These are phyloP conservation scores for Cladosporium oxysporum DNA, from an alignment of 2,329 filamentous ascomycete genomes.

Conservation along the genomic window DNA sequence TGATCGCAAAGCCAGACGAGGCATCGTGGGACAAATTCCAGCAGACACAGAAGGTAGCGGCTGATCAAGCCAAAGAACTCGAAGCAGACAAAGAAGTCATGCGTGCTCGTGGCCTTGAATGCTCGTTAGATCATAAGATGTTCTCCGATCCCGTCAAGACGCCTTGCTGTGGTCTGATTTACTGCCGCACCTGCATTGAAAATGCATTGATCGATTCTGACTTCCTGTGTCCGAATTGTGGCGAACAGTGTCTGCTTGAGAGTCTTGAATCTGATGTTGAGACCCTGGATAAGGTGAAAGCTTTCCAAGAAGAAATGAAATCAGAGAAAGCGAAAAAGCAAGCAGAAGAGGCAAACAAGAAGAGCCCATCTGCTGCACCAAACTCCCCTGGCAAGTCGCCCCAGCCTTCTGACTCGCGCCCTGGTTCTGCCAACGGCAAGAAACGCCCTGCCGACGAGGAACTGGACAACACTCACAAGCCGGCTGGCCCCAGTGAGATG, in stretches of 20 bases:
- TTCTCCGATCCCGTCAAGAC: conserved; percentile 99
- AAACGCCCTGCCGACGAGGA: conserved; percentile 82
- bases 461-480: conserved; percentile 46
- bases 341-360: conserved; percentile 12
- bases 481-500: conserved; percentile 50
- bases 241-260: conserved; percentile 89
- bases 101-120: conserved; percentile 84
- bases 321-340: conserved; percentile 33
- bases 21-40: conserved; percentile 96
- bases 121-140: conserved; percentile 94
- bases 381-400: conserved; percentile 27
- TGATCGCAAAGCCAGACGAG: conserved; percentile 93
- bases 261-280: conserved; percentile 83
- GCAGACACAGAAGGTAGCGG: conserved; percentile 85
- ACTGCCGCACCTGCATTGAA: conserved; percentile 99
- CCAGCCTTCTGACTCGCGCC: conserved; percentile 28
- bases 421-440: conserved; percentile 54
- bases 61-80: conserved; percentile 73
- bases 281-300: conserved; percentile 82
- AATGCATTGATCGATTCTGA: conserved; percentile 98
- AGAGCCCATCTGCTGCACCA: conserved; percentile 20
- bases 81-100: conserved; percentile 81
- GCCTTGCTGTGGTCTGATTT: conserved; percentile 96
- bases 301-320: conserved; percentile 62
- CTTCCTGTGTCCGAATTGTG: conserved; percentile 91